Conservation (phyloP, 2,329 filamentous ascomycete genomes). For the Paraphaeosphaeria sporulosa region DNA sequence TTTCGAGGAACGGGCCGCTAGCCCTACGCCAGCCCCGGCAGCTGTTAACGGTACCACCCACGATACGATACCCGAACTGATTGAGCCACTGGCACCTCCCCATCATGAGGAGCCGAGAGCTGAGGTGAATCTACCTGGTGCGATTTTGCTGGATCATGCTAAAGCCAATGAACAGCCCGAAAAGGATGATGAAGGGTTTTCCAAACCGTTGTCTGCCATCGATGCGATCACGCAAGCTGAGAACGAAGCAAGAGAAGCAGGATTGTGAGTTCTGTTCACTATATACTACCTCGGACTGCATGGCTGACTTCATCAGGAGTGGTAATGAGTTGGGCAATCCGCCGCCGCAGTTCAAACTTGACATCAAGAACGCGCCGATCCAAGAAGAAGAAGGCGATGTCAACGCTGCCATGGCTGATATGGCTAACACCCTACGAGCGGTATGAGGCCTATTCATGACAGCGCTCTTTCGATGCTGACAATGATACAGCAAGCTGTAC, state of each 20-base stretch:
- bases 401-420: conserved; percentile 75
- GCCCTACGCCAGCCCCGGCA: conserved; percentile 20
- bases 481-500: conserved; percentile 61
- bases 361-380: conserved; percentile 79
- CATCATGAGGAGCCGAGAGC: conserved; percentile 28
- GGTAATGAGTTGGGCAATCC: conserved; percentile 34
- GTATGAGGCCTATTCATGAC: conserved; percentile 45
- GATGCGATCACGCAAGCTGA: conserved; percentile 73
- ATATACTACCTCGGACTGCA: neutral
- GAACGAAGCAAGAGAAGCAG: conserved; percentile 72
- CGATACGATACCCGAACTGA: conserved; percentile 46
- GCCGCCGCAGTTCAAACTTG: conserved; percentile 73
- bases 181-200: conserved; percentile 80
- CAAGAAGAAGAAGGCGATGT: conserved; percentile 78
- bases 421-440: conserved; percentile 74
- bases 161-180: conserved; percentile 39
- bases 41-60: conserved; percentile 42
- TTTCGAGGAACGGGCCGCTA: conserved; percentile 21
- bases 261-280: conserved; percentile 33
- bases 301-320: conserved; percentile 22
- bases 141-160: conserved; percentile 9
- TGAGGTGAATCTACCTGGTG: conserved; percentile 31
- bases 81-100: conserved; percentile 46
- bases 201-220: conserved; percentile 69
- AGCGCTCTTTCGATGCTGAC: conserved; percentile 24